Evolutionary conservation across 192 early-diverging fungal species (phyloP).

Genomic region (Entophlyctis luteolus): DNA sequence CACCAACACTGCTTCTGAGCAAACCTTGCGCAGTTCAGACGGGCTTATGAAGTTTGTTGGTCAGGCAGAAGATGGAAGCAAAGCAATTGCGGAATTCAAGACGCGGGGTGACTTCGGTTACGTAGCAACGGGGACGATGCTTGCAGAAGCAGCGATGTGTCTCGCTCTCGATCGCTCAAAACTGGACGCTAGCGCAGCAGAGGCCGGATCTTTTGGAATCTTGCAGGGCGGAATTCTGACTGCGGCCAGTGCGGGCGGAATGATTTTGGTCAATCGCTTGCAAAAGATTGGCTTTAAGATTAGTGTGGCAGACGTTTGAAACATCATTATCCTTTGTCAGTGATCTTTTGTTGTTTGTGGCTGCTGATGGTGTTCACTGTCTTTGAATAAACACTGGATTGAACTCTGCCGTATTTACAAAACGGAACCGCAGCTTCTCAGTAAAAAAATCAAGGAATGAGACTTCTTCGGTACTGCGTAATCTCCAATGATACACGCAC

Average conservation of each 20-base stretch:
- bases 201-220: slow-evolving; percentile 37
- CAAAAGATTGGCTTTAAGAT: slow-evolving; percentile 58
- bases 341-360: background rate
- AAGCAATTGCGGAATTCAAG: slow-evolving; percentile 47
- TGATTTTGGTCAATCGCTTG: slow-evolving; percentile 62
- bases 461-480: too few species aligned
- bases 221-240: slow-evolving; percentile 74
- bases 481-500: too few species aligned
- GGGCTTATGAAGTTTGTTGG: slow-evolving; percentile 53
- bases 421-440: too few species aligned
- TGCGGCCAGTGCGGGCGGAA: slow-evolving; percentile 75
- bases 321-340: too few species aligned
- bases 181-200: background rate
- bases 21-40: slow-evolving; percentile 48
- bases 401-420: too few species aligned
- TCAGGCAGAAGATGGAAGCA: slow-evolving; percentile 39
- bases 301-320: slow-evolving; percentile 36
- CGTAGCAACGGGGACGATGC: slow-evolving; percentile 71
- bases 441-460: too few species aligned
- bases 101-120: slow-evolving; percentile 76
- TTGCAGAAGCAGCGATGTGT: slow-evolving; percentile 74
- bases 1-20: slow-evolving; percentile 58
- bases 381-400: too few species aligned
- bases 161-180: slow-evolving; percentile 58
- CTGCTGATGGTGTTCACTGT: too few species aligned